Evolutionary conservation across 2,329 filamentous ascomycete species (phyloP).

Genomic region (Trichothecium roseum): DNA sequence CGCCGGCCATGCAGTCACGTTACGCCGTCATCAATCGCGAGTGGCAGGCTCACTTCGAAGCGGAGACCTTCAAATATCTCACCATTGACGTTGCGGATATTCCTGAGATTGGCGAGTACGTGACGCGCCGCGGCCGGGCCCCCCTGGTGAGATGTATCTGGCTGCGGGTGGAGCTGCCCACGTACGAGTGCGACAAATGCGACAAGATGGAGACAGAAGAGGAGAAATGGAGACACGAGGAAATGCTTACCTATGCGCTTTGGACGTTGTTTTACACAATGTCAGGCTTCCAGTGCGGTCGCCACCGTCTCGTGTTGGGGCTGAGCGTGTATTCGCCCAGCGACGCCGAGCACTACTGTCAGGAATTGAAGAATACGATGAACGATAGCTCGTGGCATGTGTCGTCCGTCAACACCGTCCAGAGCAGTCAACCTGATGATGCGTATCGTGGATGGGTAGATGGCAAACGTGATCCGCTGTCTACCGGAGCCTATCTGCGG

Average conservation of each 20-base stretch:
- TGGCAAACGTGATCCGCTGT: background rate
- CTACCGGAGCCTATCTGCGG: background rate
- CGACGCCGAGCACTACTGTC: constrained; percentile 1
- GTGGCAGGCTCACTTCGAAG: constrained; percentile 2
- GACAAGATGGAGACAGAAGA: background rate
- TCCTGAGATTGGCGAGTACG: background rate
- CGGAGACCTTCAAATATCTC: constrained; percentile 1
- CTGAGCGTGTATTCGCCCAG: constrained; percentile 3
- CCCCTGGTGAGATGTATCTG: background rate
- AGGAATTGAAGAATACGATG: background rate
- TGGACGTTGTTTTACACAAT: background rate
- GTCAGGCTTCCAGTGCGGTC: background rate
- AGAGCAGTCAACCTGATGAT: too few species aligned
- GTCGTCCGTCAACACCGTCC: background rate
- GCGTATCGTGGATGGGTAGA: background rate
- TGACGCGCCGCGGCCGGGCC: background rate
- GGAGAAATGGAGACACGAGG: background rate
- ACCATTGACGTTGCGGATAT: background rate
- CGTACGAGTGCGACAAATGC: background rate
- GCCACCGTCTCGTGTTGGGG: constrained; percentile 1
- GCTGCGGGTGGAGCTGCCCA: constrained; percentile 1
- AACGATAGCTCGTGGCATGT: background rate
- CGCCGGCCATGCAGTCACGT: too few species aligned
- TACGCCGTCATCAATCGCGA: constrained; percentile 1
- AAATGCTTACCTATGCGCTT: background rate